These are phyloP conservation scores for Penicillium riverlandense DNA, from an alignment of 495 filamentous ascomycete species.

Conservation along the genomic window DNA sequence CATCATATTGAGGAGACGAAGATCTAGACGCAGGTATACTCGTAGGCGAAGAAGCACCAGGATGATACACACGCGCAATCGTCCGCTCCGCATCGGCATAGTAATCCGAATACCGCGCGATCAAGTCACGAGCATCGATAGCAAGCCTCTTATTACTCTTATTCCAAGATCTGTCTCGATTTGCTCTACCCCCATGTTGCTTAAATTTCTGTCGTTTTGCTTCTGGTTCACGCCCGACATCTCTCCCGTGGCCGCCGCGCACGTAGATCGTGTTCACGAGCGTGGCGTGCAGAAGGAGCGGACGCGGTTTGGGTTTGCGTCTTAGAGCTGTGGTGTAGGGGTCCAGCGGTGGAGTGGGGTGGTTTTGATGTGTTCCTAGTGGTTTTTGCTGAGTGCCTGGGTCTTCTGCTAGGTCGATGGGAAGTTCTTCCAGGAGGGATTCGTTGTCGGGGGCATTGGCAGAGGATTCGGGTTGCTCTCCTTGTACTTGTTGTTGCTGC, in stretches of 20 bases:
- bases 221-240: no score
- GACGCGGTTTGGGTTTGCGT: constrained; percentile 33
- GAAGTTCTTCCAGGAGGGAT: constrained; percentile 4
- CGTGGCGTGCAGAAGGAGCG: constrained; percentile 77
- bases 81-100: constrained; percentile 23
- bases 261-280: constrained; percentile 84
- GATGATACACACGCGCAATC: constrained; percentile 2
- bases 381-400: background rate
- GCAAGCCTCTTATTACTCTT: constrained; percentile 23
- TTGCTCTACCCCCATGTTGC: no score
- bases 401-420: constrained; percentile 1
- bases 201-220: no score
- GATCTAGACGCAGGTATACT: background rate
- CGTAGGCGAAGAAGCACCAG: background rate
- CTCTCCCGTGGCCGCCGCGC: constrained; percentile 15
- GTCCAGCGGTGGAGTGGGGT: background rate
- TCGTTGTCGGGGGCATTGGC: background rate
- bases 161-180: no score
- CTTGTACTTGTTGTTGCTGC: background rate
- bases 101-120: constrained; percentile 25
- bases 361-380: no score
- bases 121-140: constrained; percentile 31
- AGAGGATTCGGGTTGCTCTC: background rate
- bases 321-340: constrained; percentile 5
- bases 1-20: no score